Evolutionary conservation across 2,329 filamentous ascomycete species (phyloP), one percentile per base, ranked within the genome.

Genomic region (Beauveria varroae): DNA sequence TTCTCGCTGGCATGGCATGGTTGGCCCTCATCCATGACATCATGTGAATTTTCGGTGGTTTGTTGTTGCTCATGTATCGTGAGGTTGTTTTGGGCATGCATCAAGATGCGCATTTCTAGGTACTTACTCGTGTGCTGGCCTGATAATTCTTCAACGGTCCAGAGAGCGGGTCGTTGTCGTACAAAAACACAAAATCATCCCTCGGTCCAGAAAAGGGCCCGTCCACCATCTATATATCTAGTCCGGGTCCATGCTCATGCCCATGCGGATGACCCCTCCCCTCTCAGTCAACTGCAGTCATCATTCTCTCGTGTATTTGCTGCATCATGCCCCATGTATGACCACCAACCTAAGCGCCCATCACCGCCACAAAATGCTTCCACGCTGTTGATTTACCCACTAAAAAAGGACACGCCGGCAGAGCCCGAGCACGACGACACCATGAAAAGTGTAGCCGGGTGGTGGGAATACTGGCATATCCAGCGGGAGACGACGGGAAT

Each of bases 401-500:
- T 34, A 40, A 57, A 56, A 43, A 22, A 55, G 7, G 18, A 28
- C 41, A 20, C 10, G 16, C 41, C 16, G 22, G 34, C 30, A 40
- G 46, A 26, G 24, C n/a, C 44, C 18, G 30, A 34, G 20, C 16
- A 24, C 37, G 20, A 18, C 28, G 5, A 20, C 16, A 37, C 12
- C 37, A 28, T n/a, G 14, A 28, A 41, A 50, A 12, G 41, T 14
- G 20, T 26, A 18, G 34, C n/a, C 18, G 30, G 20, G 24, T 5
- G 22, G 14, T 14, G 41, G 12, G 41, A 37, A 51, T 22, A 34
- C 10, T 8, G 14, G n/a, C 24, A 46, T 46, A 14, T 28, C 28
- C 54, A 40, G 26, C 24, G 4, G n/a, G 54, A 58, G 56, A 58
- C 56, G 56, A 58, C 56, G 56, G 56, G 46, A 58, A 58, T 57